Evolutionary conservation across 176 grass and related monocot species (phyloP).

Genomic region (Leersia perrieri): DNA sequence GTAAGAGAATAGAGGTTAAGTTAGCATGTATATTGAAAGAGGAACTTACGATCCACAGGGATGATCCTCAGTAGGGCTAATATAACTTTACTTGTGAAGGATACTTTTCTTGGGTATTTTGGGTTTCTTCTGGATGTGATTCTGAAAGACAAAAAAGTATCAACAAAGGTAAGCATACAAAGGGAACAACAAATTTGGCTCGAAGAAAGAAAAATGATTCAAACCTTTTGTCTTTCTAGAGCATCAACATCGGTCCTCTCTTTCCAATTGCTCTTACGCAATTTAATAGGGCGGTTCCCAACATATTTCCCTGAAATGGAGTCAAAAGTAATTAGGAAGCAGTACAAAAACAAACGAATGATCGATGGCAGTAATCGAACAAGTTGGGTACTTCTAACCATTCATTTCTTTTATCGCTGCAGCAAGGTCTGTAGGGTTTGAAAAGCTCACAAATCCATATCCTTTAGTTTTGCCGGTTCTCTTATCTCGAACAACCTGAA

Average conservation of each 20-base stretch:
- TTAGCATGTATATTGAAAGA: constrained; percentile 12
- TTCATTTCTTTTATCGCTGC: constrained; percentile 99
- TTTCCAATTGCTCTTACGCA: constrained; percentile 98
- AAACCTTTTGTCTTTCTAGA: constrained; percentile 78
- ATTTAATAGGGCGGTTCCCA: constrained; percentile 95
- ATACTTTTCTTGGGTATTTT: constrained; percentile 82
- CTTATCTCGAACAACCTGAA: constrained; percentile 93
- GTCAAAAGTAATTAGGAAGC: constrained; percentile 17
- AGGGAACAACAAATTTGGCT: neutral
- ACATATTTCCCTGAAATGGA: constrained; percentile 80
- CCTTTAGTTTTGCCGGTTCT: constrained; percentile 97
- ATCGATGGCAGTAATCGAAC: constrained; percentile 6
- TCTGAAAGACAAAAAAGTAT: constrained; percentile 50
- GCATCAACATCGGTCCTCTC: constrained; percentile 94
- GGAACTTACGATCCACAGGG: constrained; percentile 24
- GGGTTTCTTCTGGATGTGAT: constrained; percentile 88
- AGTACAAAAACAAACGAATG: neutral
- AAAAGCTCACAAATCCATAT: constrained; percentile 98
- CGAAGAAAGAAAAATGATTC: constrained; percentile 18
- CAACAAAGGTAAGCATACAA: constrained; percentile 9
- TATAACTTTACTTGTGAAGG: constrained; percentile 82
- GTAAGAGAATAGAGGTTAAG: neutral
- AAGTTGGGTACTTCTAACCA: constrained; percentile 47
- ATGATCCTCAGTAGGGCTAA: neutral
- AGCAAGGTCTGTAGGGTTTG: constrained; percentile 88